Percentiles rank a stretch among this genome's conserved stretches.
Evolutionary conservation across 352 stramenopile genomes (phyloP).

Genomic region (Pythium aquatile): DNA sequence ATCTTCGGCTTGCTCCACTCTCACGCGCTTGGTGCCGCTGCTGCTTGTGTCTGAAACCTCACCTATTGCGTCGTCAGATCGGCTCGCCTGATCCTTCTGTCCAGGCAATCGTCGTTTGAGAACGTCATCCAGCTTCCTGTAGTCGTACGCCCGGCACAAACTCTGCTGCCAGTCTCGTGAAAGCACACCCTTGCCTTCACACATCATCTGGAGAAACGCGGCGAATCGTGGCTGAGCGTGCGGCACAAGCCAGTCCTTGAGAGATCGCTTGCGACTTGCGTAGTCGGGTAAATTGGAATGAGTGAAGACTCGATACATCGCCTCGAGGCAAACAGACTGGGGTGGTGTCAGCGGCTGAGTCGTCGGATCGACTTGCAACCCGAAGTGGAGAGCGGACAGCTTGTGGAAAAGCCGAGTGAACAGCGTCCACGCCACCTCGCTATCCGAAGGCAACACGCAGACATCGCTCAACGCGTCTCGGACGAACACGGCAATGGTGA

Average conservation of each 20-base stretch:
- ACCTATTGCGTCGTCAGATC: background rate
- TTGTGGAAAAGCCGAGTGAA: constrained; percentile 38
- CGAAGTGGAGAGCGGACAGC: constrained; percentile 32
- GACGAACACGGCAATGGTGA: constrained; percentile 40
- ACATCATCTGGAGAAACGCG: constrained; percentile 20
- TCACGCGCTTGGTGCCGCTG: background rate
- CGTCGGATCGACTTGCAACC: constrained; percentile 16
- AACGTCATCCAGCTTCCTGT: background rate
- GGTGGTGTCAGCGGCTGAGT: constrained; percentile 20
- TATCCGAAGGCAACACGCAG: constrained; percentile 39
- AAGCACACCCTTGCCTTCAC: background rate
- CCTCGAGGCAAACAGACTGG: constrained; percentile 37
- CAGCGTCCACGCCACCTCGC: constrained; percentile 43
- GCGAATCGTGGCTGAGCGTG: constrained; percentile 21
- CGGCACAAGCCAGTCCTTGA: constrained; percentile 21
- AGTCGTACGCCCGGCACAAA: background rate
- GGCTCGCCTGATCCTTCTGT: background rate
- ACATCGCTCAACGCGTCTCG: constrained; percentile 42
- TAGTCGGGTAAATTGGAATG: constrained; percentile 44
- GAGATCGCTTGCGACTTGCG: constrained; percentile 5
- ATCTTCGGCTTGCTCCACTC: background rate
- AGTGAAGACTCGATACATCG: constrained; percentile 44
- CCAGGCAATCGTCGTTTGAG: background rate
- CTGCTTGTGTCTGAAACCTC: background rate
- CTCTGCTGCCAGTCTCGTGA: background rate